Base-by-base conservation (phyloP, 768 basidiomycete genomes). In the Lentinula raphanica region DNA sequence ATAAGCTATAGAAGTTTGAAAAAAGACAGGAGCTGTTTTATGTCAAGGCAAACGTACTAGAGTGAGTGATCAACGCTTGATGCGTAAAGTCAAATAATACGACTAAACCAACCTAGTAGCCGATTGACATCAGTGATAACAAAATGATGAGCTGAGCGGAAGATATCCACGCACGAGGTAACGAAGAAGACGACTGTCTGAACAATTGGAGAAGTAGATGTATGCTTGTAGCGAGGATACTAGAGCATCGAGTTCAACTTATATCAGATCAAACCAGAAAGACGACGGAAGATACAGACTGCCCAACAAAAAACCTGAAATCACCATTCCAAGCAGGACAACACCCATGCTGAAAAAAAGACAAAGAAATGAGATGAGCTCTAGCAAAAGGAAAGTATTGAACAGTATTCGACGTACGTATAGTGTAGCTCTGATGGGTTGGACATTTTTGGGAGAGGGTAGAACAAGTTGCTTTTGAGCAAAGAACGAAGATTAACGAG, bases 31-130 rank as follows among this genome's bases (percentile, higher is more conserved):
- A 17, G 32, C 29, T 19, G 38, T n/a, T 31, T 5, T n/a, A 55
- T 23, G 56, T 12, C 57, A 23, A 36, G 5, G 5, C 12, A 15
- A 12, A 65, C 76, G 48, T 59, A 78, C 84, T 64, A 5, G 72
- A 68, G 58, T 83, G 79, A 1, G 76, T 69, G 21, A 85, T 76
- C 25, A 83, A 60, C 1, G 64, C 68, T n/a, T 82, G 73, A 62
- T 84, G 81, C 2, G 73, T 64, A 1, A 75, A 75, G 56, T 84
- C 84, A 36, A 79, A 75, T 1, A 73, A 0, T 23, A 79, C 63
- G 1, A 75, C 75, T 7, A 66, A 65, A 21, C 65, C 62, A 3
- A 84, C 83, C 77, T 78, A 49, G 15, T 8, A 17, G 32, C 27
- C 15, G 19, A 31, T 28, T 23, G 9, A 13, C n/a, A n/a, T n/a